phyloP scores from a whole-genome alignment of 2,329 filamentous ascomycete species.

The Colletotrichum navitas region DNA sequence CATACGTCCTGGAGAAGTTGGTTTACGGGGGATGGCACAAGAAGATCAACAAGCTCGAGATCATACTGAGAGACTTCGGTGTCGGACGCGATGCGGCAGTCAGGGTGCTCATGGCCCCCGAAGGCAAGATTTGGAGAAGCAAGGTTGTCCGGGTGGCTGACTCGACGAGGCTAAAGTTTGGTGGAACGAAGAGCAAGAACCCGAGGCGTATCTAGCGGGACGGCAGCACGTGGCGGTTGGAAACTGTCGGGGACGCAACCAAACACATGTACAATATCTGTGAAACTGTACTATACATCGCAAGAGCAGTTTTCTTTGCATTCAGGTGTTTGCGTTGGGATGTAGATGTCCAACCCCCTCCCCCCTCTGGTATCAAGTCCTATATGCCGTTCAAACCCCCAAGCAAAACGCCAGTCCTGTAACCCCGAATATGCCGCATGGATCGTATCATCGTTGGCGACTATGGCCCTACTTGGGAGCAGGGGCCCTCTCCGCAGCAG shows the following conservation, averaged over 20 bases:
- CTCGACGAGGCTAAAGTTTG: slow-evolving; percentile 92
- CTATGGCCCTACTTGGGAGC: slow-evolving; percentile 11
- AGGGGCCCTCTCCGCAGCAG: slow-evolving; percentile 66
- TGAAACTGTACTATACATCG: slow-evolving; percentile 52
- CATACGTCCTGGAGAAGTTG: slow-evolving; percentile 86
- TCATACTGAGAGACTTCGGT: slow-evolving; percentile 88
- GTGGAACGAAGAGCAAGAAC: slow-evolving; percentile 87
- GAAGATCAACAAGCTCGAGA: slow-evolving; percentile 82
- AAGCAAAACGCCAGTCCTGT: slow-evolving; percentile 15
- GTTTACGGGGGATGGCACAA: slow-evolving; percentile 83
- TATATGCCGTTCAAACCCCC: slow-evolving; percentile 25
- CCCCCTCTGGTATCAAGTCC: slow-evolving; percentile 40
- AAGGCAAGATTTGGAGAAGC: slow-evolving; percentile 80
- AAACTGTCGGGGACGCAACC: background rate
- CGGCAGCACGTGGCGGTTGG: background rate
- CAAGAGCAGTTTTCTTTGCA: slow-evolving; percentile 40
- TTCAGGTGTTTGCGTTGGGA: slow-evolving; percentile 25
- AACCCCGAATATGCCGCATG: slow-evolving; percentile 31
- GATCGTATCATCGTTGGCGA: slow-evolving; percentile 14
- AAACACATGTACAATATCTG: slow-evolving; percentile 52
- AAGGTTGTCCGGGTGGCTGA: slow-evolving; percentile 87
- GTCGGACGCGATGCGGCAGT: slow-evolving; percentile 87
- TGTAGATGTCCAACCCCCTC: slow-evolving; percentile 37
- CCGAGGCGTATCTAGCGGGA: slow-evolving; percentile 77
- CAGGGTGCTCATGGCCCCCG: slow-evolving; percentile 88